Conservation (phyloP, 2,329 filamentous ascomycete species). For the Aspergillus texensis region DNA sequence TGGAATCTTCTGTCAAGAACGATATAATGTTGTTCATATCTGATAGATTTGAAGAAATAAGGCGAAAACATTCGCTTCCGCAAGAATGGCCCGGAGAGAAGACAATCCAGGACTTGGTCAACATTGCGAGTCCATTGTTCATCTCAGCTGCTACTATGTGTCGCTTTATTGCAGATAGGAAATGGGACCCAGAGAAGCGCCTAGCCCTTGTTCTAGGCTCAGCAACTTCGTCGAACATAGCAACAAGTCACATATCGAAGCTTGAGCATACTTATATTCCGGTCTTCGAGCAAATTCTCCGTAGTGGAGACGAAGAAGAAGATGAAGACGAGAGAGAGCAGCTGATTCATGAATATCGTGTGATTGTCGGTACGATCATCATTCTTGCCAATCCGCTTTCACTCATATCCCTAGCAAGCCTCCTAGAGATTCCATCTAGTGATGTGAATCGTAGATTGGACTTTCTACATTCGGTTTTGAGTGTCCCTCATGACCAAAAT, state of each 20-base stretch:
- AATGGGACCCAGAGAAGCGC: conserved; percentile 10
- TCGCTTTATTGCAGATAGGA: conserved; percentile 6
- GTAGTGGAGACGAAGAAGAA: not conserved
- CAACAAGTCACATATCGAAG: conserved; percentile 10
- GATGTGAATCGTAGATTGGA: conserved; percentile 14
- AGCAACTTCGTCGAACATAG: not conserved
- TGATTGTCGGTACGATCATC: conserved; percentile 28
- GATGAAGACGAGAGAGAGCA: conserved; percentile 12
- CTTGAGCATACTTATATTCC: not conserved
- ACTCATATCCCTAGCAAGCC: conserved; percentile 14
- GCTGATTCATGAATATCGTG: conserved; percentile 19
- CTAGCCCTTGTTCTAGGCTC: conserved; percentile 3
- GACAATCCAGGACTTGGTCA: not conserved
- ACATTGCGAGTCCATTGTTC: conserved; percentile 14
- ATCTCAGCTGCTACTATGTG: conserved; percentile 15
- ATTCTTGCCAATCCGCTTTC: conserved; percentile 25
- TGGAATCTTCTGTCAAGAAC: conserved; percentile 18
- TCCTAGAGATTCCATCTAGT: conserved; percentile 12
- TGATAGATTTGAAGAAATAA: conserved; percentile 17
- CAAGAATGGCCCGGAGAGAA: conserved; percentile 10
- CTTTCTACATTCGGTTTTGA: conserved; percentile 24
- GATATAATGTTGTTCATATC: conserved; percentile 27
- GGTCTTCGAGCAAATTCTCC: not conserved
- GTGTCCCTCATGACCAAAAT: conserved; percentile 12
- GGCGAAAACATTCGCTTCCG: conserved; percentile 10